phyloP scores from a whole-genome alignment of 2,329 filamentous ascomycete species.

The Epichloe brachyelytri region DNA sequence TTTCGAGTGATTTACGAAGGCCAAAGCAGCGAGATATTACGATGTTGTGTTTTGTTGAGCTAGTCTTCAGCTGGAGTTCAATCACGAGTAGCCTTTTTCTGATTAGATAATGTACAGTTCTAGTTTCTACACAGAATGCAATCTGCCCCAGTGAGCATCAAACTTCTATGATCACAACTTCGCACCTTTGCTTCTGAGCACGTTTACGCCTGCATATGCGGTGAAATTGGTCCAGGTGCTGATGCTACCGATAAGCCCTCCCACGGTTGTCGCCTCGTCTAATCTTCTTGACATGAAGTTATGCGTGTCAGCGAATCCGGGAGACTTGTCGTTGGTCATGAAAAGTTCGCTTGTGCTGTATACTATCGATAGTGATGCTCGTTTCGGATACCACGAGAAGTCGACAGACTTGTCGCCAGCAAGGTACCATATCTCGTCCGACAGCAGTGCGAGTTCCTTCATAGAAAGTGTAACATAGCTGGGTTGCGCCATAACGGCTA shows the following conservation, averaged over 20 bases:
- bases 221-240: slow-evolving; percentile 76
- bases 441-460: slow-evolving; percentile 63
- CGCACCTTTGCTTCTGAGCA: slow-evolving; percentile 77
- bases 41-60: neutral
- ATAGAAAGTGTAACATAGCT: slow-evolving; percentile 64
- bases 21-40: neutral
- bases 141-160: neutral
- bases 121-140: neutral
- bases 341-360: slow-evolving; percentile 73
- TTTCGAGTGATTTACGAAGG: neutral
- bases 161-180: slow-evolving; percentile 44
- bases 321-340: slow-evolving; percentile 79
- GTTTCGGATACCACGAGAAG: slow-evolving; percentile 69
- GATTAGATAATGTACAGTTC: neutral
- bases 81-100: neutral
- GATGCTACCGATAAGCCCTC: slow-evolving; percentile 48
- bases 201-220: slow-evolving; percentile 61
- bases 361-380: slow-evolving; percentile 40
- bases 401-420: slow-evolving; percentile 75
- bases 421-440: slow-evolving; percentile 88
- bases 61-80: neutral
- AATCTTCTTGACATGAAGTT: slow-evolving; percentile 67
- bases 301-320: slow-evolving; percentile 63
- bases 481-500: slow-evolving; percentile 82
- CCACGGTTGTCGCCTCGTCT: slow-evolving; percentile 52